phyloP scores from a whole-genome alignment of 2,329 filamentous ascomycete genomes.

The Trichoderma breve region DNA sequence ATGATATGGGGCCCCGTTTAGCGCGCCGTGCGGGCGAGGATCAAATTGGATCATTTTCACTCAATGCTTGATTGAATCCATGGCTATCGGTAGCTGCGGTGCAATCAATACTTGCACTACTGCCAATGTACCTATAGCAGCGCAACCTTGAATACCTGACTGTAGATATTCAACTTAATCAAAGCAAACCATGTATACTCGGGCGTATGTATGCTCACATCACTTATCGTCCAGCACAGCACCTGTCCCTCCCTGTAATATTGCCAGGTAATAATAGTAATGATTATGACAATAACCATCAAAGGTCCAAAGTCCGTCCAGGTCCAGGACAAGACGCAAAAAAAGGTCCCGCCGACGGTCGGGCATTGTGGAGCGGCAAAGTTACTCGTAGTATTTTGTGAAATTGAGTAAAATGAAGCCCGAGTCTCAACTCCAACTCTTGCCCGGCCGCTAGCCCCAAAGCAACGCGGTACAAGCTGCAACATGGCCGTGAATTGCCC shows the following conservation, averaged over 20 bases:
- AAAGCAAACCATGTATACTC: background rate
- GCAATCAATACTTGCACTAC: background rate
- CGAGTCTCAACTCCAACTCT: background rate
- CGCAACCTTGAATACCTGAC: too few species aligned
- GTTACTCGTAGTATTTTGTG: slow-evolving; percentile 8
- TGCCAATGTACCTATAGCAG: background rate
- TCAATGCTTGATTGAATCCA: background rate
- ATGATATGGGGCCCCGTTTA: background rate
- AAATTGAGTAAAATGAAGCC: background rate
- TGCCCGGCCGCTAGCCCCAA: slow-evolving; percentile 9
- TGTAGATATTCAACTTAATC: background rate
- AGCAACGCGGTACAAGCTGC: slow-evolving; percentile 12
- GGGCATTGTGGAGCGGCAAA: slow-evolving; percentile 2
- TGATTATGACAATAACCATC: background rate
- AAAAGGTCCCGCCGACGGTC: background rate
- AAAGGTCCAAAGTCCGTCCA: too few species aligned
- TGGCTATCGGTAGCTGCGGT: background rate
- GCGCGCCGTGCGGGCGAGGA: slow-evolving; percentile 13
- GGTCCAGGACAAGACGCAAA: too few species aligned
- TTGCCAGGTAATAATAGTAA: background rate
- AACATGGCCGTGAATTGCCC: background rate
- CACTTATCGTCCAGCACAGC: background rate
- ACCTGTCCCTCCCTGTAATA: background rate
- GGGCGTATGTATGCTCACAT: background rate
- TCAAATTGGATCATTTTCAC: background rate